Base-by-base conservation (phyloP, 805 yeast genomes). In the Dipodascus albidus region DNA sequence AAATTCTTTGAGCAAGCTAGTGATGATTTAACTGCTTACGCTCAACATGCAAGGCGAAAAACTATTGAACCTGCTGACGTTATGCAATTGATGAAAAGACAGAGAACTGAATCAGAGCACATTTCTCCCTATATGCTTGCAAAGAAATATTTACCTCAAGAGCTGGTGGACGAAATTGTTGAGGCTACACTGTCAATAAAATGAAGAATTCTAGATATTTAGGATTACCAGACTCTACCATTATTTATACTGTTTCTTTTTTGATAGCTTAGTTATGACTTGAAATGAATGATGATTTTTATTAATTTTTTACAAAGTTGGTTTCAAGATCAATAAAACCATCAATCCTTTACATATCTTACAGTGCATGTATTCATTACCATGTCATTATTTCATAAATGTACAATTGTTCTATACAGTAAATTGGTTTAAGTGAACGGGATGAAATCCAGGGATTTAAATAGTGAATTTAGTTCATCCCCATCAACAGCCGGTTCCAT, bases 11-110 rank as follows among this genome's bases (percentile, higher is more conserved):
- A 60, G 21, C 67, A 64, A 38, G 50, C 60, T 1, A 33, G 64
- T 1, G 55, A 55, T 1, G 73, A 68, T 52, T 52, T 71, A 3
- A 51, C 54, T 1, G 65, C 67, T 0, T 72, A 69, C 49, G 60
- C 73, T 0, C 57, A 57, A 1, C 74, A 72, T 54, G 63, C 70
- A 1, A 58, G 54, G 27, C 48, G 64, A n/a, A 60, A 58, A 38
- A 58, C 58, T 1, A 60, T 71, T 3, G 64, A 66, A 15, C 55
- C 64, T 8, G 55, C 58, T 9, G 62, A 68, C 17, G 62, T 63
- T 2, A 52, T 59, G 38, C 54, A 64, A 14, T 52, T 71, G 23
- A 31, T 69, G 58, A 61, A 63, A 50, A 58, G 73, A 23, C 73
- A 69, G 49, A 44, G 70, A 21, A 33, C 64, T 4, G 54, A 61